Base-by-base conservation (phyloP, 2,329 filamentous ascomycete genomes). In the Penicillium psychrosexuale region DNA sequence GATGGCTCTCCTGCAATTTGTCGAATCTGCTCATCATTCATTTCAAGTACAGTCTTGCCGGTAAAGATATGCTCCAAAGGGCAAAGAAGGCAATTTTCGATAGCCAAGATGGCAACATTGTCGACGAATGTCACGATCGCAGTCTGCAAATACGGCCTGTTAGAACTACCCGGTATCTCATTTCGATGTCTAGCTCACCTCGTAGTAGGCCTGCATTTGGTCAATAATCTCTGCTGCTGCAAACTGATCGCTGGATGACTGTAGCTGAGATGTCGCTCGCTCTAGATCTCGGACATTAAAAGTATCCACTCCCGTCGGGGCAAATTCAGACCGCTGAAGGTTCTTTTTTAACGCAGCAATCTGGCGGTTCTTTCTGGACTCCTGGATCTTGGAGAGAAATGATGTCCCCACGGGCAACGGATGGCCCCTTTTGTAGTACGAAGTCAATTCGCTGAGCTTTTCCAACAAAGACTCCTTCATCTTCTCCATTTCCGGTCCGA, bases 31-130 rank as follows among this genome's bases (percentile, higher is more conserved):
- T 67, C 62, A 2, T 76, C 66, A 2, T 61, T 56, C 70, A 79
- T 72, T 1, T 46, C 51, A 36, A 67, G 63, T 1, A 81, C 71
- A 0, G 61, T 63, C 0, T 65, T 66, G 1, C 75, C 68, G 0
- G 73, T 77, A 31, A 82, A 67, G 3, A 82, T 77, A 0, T 56
- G 50, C 0, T 73, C 70, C 0, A 82, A 54, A 1, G 76, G 70
- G 0, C 53, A 62, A 0, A 82, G 63, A 0, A 83, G 72, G 42
- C 77, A 80, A 31, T 76, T 77, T 59, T 82, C 80, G 0, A 80
- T 69, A 0, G 73, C 79, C 0, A 81, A 67, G n/a, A 73, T 79
- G 17, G 76, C 70, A 9, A 82, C 67, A 19, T 80, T 80, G 4
- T 82, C 76, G 3, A 77, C 69, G 45, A 82, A 80, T 0, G 74